Evolutionary conservation across 768 basidiomycete species (phyloP), one percentile per base, ranked within the genome.

Genomic region (Lepiota brunneoincarnata): DNA sequence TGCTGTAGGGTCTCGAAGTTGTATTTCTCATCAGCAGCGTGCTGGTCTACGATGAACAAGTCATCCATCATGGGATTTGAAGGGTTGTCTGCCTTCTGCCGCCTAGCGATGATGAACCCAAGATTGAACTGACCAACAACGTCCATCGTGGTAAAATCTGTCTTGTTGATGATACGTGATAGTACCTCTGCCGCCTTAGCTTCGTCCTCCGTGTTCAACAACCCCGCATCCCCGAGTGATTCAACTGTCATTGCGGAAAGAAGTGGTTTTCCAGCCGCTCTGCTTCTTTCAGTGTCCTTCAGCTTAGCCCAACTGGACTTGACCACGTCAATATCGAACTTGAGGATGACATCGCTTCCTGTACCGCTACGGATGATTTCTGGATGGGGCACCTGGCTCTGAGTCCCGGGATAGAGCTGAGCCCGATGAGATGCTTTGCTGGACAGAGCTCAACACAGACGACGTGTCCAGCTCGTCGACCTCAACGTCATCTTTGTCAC

Each of bases 21-120:
- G 71, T 91, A 98, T 73, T 98, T 98, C 70, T 98, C 97, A 69
- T 99, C 97, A 4, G 92, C 87, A 4, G 96, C 96, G 68, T 98
- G 96, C 65, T 98, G 96, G 63, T 98, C 96, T 15, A 98, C 81
- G 58, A 99, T 93, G 71, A 98, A 98, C 38, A 99, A 73, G 63
- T 99, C 96, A 64, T 98, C 95, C 71, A 83, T 74, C 11, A 36
- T 55, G 20, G 24, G 31, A 31, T 11, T 10, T 17, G 39, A 18
- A 3, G 18, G 12, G 1, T 12, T 24, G 47, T 52, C 47, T 0
- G 34, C 45, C 57, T 74, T 74, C 53, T 74, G 73, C 60, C 89
- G 79, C 5, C 95, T 82, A 2, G 83, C 81, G 54, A 99, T 80
- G 67, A 99, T 93, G 69, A 99, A 99, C 0, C 95, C 95, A 28